phyloP scores from a whole-genome alignment of 2,329 filamentous ascomycete species.

The Sarocladium oryzae region DNA sequence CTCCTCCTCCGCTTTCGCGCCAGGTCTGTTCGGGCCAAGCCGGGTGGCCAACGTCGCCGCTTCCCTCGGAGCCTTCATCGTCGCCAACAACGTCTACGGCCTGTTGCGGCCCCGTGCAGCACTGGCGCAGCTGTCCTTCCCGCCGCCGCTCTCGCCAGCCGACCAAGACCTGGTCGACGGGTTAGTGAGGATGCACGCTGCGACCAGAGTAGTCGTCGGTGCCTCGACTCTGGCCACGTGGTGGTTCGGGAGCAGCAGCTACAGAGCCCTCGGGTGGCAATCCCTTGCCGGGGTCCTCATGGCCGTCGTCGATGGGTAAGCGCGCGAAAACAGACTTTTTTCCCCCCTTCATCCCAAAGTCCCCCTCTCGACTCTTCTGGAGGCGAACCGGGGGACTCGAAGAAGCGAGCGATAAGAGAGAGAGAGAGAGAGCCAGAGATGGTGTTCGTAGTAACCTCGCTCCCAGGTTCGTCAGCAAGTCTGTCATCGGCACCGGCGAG shows the following conservation, averaged over 20 bases:
- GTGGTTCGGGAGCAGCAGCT: not conserved
- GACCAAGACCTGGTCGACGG: not conserved
- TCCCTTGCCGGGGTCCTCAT: not conserved
- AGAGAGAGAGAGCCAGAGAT: no score
- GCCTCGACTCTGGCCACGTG: not conserved
- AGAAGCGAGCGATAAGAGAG: no score
- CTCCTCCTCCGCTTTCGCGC: not conserved
- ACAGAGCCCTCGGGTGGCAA: not conserved
- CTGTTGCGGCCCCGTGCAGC: not conserved
- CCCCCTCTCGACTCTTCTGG: no score
- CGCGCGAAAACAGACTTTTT: not conserved
- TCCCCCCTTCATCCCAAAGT: no score
- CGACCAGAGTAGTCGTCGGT: not conserved
- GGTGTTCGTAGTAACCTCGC: no score
- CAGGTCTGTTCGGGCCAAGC: not conserved
- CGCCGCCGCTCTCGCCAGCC: not conserved
- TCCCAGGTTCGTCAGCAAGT: not conserved
- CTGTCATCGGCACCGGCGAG: not conserved
- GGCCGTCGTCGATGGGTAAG: not conserved
- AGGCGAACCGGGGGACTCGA: no score
- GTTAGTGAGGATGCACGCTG: not conserved
- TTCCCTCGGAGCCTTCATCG: not conserved
- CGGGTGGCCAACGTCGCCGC: not conserved
- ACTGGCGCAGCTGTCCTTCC: not conserved
- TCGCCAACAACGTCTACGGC: not conserved